Percentiles rank a stretch among this genome's conserved stretches.
Conservation (phyloP, 306 rosid genomes). For the Ormosia emarginata region DNA sequence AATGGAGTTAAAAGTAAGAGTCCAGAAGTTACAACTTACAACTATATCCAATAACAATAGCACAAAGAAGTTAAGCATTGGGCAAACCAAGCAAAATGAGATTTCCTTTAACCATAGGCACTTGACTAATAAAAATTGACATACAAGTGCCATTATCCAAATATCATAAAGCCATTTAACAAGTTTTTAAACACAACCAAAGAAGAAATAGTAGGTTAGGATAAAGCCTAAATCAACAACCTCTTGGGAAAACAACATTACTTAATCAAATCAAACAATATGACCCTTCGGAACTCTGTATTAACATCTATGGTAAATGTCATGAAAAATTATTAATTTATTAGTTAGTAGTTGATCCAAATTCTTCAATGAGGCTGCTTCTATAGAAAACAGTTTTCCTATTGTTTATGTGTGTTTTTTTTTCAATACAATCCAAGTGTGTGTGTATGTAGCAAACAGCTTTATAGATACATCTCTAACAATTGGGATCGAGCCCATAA, state of each 20-base stretch:
- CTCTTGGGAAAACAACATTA: not conserved
- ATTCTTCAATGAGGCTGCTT: not conserved
- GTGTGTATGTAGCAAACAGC: not conserved
- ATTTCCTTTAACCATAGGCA: not conserved
- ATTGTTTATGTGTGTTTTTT: not conserved
- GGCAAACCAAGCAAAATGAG: constrained; percentile 2
- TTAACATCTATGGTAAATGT: not conserved
- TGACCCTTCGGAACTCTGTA: not conserved
- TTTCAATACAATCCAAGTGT: not conserved
- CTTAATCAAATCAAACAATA: not conserved
- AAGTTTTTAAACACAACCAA: not conserved
- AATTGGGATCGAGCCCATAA: not conserved
- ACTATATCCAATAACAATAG: not conserved
- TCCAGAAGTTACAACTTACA: constrained; percentile 2
- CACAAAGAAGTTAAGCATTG: not conserved
- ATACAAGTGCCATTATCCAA: not conserved
- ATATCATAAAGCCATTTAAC: not conserved
- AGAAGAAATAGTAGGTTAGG: not conserved
- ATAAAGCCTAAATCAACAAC: constrained; percentile 6
- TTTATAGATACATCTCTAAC: not conserved
- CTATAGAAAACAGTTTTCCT: not conserved
- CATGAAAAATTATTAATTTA: not conserved
- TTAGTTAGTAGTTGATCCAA: not conserved
- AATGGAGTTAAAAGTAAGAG: not conserved
- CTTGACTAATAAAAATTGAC: constrained; percentile 10